phyloP scores from a whole-genome alignment of 2,329 filamentous ascomycete species.

The Pseudogymnoascus sp. region DNA sequence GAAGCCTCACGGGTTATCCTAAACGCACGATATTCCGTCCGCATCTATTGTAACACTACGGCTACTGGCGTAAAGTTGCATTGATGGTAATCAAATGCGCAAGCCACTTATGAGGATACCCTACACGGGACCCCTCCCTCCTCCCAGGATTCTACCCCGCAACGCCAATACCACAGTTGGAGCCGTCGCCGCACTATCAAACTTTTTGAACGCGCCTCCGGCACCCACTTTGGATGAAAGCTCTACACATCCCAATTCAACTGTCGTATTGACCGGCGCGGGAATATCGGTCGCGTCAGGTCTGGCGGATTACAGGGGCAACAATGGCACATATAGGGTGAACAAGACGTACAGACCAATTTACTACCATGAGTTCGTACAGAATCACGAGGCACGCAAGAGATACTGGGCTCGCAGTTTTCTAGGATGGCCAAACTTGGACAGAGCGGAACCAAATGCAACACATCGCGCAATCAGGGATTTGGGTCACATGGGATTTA shows the following conservation, averaged over 20 bases:
- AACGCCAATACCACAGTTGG: constrained; percentile 63
- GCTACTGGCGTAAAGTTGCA: background rate
- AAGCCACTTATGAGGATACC: constrained; percentile 79
- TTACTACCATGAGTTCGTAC: constrained; percentile 84
- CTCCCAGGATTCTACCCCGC: constrained; percentile 66
- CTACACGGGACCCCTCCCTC: constrained; percentile 75
- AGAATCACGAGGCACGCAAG: constrained; percentile 75
- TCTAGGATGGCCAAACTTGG: constrained; percentile 79
- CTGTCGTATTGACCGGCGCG: constrained; percentile 68
- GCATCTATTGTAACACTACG: background rate
- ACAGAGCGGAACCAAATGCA: constrained; percentile 70
- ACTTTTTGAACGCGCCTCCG: constrained; percentile 63
- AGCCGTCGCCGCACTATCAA: constrained; percentile 67
- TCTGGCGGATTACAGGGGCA: constrained; percentile 84
- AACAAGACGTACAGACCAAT: constrained; percentile 88
- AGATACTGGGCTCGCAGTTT: constrained; percentile 95
- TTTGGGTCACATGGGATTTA: constrained; percentile 63
- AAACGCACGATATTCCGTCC: background rate
- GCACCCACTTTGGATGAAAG: constrained; percentile 38
- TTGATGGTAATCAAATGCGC: constrained; percentile 43
- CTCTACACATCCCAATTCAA: constrained; percentile 36
- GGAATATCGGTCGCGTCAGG: constrained; percentile 92
- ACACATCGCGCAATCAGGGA: constrained; percentile 71
- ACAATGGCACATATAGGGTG: constrained; percentile 83
- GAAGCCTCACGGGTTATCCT: background rate